Conservation (phyloP, 202 grass and related monocot genomes). For the Brachypodium distachyon region DNA sequence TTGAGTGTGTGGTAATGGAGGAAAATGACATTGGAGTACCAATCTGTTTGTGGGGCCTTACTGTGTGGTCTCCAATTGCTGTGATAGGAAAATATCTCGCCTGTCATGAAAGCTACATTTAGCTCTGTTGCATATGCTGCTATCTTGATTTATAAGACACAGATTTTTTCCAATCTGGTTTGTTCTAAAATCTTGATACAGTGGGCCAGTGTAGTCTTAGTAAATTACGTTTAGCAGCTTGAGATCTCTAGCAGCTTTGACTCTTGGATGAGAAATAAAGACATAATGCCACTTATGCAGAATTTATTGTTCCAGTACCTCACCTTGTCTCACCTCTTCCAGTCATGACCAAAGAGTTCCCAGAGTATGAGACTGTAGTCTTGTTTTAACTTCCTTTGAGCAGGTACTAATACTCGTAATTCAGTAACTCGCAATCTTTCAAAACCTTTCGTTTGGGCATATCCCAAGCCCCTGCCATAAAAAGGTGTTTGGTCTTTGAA, state of each 20-base stretch:
- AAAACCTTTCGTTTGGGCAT: background rate
- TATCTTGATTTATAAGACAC: slow-evolving; percentile 1
- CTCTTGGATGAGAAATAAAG: background rate
- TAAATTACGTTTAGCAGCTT: background rate
- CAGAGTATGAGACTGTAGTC: background rate
- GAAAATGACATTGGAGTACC: background rate
- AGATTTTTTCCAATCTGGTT: background rate
- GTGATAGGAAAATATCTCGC: slow-evolving; percentile 19
- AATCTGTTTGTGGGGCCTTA: slow-evolving; percentile 26
- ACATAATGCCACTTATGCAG: background rate
- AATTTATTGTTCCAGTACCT: slow-evolving; percentile 9
- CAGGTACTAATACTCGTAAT: background rate
- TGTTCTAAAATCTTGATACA: background rate
- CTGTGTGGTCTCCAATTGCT: slow-evolving; percentile 39
- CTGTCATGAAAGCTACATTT: slow-evolving; percentile 14
- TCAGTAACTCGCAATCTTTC: background rate
- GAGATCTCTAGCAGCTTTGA: no score
- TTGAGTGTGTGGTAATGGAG: slow-evolving; percentile 1
- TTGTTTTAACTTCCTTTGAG: background rate
- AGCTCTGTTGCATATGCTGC: slow-evolving; percentile 21
- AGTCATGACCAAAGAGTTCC: background rate
- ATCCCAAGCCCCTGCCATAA: background rate
- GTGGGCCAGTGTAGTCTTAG: background rate
- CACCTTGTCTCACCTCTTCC: background rate
- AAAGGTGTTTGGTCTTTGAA: slow-evolving; percentile 10